These are phyloP conservation scores for Syzygium syzygioides DNA, from an alignment of 441 rosid genomes.

Conservation along the genomic window DNA sequence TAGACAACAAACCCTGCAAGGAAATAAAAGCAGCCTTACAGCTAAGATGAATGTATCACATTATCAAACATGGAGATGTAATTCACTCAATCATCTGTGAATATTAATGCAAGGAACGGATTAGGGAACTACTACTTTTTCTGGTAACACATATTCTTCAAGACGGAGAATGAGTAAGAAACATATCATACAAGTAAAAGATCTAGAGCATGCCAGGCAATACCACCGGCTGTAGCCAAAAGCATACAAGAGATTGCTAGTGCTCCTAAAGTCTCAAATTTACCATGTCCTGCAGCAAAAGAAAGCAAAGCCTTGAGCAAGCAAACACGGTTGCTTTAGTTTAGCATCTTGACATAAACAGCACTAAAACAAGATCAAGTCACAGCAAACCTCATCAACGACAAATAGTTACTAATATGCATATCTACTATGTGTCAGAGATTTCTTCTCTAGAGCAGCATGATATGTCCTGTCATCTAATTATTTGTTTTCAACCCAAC, in stretches of 20 bases:
- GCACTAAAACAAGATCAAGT: not conserved
- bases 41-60: not conserved
- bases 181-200: slow-evolving; percentile 48
- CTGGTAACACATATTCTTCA: not conserved
- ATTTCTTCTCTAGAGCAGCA: not conserved
- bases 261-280: slow-evolving; percentile 91
- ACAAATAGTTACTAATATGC: not conserved
- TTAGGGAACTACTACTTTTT: not conserved
- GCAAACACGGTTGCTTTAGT: not conserved
- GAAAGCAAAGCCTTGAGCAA: slow-evolving; percentile 1
- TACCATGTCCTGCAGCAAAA: slow-evolving; percentile 69
- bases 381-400: not conserved
- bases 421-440: not conserved
- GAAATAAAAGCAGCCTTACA: not conserved
- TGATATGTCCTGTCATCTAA: not conserved
- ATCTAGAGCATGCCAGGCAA: slow-evolving; percentile 83
- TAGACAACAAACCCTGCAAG: slow-evolving; percentile 48
- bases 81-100: not conserved
- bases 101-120: not conserved
- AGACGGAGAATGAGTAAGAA: not conserved
- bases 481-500: not conserved
- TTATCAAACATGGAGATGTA: not conserved
- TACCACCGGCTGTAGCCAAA: slow-evolving; percentile 82
- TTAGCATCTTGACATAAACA: not conserved
- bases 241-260: slow-evolving; percentile 93